These are phyloP conservation scores for Isatis lusitanica DNA, from an alignment of 441 rosid species.

Conservation along the genomic window DNA sequence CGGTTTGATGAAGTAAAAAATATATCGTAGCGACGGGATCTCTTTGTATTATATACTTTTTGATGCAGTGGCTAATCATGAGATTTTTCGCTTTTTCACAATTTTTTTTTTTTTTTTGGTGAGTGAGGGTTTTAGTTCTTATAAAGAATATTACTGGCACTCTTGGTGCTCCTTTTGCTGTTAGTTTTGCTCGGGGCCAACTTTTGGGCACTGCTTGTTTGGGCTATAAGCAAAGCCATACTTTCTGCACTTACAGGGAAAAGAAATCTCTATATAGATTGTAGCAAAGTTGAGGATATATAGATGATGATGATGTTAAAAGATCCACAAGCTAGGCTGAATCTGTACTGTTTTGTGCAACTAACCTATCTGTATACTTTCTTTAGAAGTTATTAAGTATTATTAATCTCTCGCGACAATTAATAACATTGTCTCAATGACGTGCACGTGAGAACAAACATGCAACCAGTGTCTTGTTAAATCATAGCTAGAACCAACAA, in stretches of 20 bases:
- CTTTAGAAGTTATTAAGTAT: background rate
- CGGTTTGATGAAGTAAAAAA: background rate
- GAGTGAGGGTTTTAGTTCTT: no score
- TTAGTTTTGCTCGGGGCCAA: background rate
- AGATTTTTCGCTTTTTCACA: background rate
- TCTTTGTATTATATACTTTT: background rate
- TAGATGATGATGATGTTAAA: background rate
- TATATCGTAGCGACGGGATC: background rate
- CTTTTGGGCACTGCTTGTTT: background rate
- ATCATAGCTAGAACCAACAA: slow-evolving; percentile 14
- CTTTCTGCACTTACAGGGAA: background rate
- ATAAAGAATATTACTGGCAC: no score
- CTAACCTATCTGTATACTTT: background rate
- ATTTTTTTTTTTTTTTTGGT: no score
- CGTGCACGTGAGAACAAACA: slow-evolving; percentile 15
- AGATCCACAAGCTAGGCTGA: background rate
- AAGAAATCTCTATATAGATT: background rate
- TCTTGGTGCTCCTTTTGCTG: no score
- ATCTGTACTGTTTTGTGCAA: background rate
- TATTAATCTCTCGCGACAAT: slow-evolving; percentile 1
- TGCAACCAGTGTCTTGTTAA: slow-evolving; percentile 20
- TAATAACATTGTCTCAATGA: slow-evolving; percentile 1
- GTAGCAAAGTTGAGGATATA: background rate
- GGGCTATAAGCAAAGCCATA: background rate
- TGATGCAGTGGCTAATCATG: background rate